These are phyloP conservation scores for Cladochytrium replicatum DNA, from an alignment of 192 early-diverging fungal species.

Conservation along the genomic window DNA sequence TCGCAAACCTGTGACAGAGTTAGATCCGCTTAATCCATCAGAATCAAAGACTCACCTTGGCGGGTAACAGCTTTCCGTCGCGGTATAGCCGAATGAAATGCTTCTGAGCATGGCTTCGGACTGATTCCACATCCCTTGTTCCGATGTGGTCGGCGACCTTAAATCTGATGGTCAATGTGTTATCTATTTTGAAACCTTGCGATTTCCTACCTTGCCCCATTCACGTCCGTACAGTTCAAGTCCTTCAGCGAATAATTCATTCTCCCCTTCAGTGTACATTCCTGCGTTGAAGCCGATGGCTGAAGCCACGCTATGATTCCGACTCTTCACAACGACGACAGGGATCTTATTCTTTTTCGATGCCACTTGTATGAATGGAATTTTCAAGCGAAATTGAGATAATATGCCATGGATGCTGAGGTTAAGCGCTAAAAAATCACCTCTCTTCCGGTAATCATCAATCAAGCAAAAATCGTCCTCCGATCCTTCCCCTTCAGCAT, in stretches of 20 bases:
- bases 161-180: not conserved
- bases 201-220: slow-evolving; percentile 54
- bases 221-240: slow-evolving; percentile 73
- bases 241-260: slow-evolving; percentile 61
- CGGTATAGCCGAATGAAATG: slow-evolving; percentile 85
- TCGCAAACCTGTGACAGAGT: slow-evolving; percentile 4
- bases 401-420: too few species aligned
- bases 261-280: slow-evolving; percentile 68
- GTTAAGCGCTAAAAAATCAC: too few species aligned
- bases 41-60: slow-evolving; percentile 42
- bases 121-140: slow-evolving; percentile 73
- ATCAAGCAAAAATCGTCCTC: too few species aligned
- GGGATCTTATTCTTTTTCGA: too few species aligned
- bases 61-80: slow-evolving; percentile 70
- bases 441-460: too few species aligned
- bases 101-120: slow-evolving; percentile 85
- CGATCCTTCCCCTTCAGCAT: too few species aligned
- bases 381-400: too few species aligned
- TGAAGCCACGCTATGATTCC: too few species aligned
- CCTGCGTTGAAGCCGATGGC: slow-evolving; percentile 61
- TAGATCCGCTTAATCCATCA: not conserved
- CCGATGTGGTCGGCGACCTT: slow-evolving; percentile 60
- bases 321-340: too few species aligned
- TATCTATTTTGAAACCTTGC: not conserved
- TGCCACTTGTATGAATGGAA: too few species aligned